Conservation (phyloP, 2,329 filamentous ascomycete species). For the Parastagonospora avenae region DNA sequence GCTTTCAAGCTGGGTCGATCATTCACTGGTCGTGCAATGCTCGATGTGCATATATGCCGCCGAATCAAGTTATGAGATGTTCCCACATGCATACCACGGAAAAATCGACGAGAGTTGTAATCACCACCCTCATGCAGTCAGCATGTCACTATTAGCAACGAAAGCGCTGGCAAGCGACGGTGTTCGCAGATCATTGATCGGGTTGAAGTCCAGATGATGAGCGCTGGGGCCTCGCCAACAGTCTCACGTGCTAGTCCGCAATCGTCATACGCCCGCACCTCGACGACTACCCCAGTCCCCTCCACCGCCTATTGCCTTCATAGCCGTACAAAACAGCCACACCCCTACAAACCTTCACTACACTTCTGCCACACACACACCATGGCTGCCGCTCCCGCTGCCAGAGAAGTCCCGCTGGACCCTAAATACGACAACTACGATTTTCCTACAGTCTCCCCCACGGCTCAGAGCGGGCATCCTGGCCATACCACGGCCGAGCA, state of each 20-base stretch:
- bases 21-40: slow-evolving; percentile 15
- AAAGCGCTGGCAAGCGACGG: slow-evolving; percentile 17
- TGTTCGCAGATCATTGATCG: slow-evolving; percentile 11
- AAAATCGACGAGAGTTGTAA: no score
- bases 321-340: slow-evolving; percentile 1
- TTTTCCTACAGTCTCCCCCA: slow-evolving; percentile 79
- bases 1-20: slow-evolving; percentile 23
- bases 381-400: slow-evolving; percentile 37
- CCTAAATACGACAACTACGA: slow-evolving; percentile 97
- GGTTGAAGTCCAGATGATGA: slow-evolving; percentile 13
- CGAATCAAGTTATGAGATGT: not conserved
- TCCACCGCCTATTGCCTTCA: slow-evolving; percentile 6
- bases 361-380: slow-evolving; percentile 9
- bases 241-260: slow-evolving; percentile 35
- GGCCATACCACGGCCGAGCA: slow-evolving; percentile 86
- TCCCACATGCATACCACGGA: no score
- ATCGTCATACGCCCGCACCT: slow-evolving; percentile 34
- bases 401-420: slow-evolving; percentile 61
- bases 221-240: slow-evolving; percentile 20
- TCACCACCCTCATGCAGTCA: not conserved
- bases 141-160: not conserved
- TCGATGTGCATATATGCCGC: not conserved
- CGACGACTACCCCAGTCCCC: slow-evolving; percentile 14
- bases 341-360: not conserved
- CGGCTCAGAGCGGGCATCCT: slow-evolving; percentile 76